These are phyloP conservation scores for Curvularia eragrostidis DNA, from an alignment of 2,329 filamentous ascomycete genomes.

Conservation along the genomic window DNA sequence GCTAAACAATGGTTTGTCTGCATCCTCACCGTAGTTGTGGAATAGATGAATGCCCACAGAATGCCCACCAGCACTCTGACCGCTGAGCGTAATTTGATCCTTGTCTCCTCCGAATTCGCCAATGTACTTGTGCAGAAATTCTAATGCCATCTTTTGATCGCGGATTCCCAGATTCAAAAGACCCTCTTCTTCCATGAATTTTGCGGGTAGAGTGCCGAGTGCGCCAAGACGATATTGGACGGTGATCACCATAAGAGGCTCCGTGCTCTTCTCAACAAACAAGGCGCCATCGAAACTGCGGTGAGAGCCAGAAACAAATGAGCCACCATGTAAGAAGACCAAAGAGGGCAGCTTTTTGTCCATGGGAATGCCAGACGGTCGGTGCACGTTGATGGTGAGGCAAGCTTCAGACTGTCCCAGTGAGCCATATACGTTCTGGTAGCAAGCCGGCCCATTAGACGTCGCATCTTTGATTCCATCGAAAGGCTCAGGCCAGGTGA, in stretches of 20 bases:
- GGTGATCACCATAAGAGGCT: conserved; percentile 46
- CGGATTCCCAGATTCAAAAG: conserved; percentile 44
- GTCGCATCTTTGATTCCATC: conserved; percentile 50
- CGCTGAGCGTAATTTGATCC: conserved; percentile 50
- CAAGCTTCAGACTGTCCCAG: conserved; percentile 43
- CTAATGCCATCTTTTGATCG: conserved; percentile 41
- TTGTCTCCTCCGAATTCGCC: conserved; percentile 49
- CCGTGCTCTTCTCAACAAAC: conserved; percentile 41
- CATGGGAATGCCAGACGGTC: conserved; percentile 35
- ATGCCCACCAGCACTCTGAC: conserved; percentile 51
- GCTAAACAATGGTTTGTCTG: conserved; percentile 41
- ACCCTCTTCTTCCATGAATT: conserved; percentile 44
- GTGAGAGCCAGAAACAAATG: conserved; percentile 40
- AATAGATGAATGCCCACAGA: conserved; percentile 47
- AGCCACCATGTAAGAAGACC: conserved; percentile 42
- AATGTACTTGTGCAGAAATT: conserved; percentile 53
- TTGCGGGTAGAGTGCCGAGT: conserved; percentile 43
- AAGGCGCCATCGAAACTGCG: conserved; percentile 44
- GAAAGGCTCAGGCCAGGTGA: conserved; percentile 53
- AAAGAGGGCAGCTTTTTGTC: conserved; percentile 42
- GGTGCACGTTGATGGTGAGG: conserved; percentile 43
- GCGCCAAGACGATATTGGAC: conserved; percentile 46
- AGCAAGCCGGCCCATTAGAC: conserved; percentile 53
- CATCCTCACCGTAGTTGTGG: conserved; percentile 45
- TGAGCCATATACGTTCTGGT: conserved; percentile 51